Conservation (phyloP, 331 rosid genomes). For the Pyrus hybrid region DNA sequence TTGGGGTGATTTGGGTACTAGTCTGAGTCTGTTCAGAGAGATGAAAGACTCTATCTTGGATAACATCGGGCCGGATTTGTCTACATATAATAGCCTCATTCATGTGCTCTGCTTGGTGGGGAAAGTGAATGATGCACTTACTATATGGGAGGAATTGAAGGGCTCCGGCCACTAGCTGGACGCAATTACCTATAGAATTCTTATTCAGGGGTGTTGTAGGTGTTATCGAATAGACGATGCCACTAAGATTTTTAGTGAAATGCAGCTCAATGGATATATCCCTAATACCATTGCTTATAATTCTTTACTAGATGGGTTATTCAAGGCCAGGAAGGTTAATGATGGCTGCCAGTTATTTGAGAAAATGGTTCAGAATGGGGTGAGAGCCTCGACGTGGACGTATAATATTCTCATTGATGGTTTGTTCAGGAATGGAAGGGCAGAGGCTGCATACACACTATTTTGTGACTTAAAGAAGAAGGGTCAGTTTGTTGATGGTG, state of each 20-base stretch:
- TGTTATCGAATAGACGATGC: constrained; percentile 56
- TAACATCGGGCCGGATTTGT: constrained; percentile 51
- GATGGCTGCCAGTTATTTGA: no score
- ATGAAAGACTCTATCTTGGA: constrained; percentile 41
- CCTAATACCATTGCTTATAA: constrained; percentile 57
- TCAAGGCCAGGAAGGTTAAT: constrained; percentile 68
- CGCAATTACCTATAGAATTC: constrained; percentile 45
- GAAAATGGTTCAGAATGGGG: no score
- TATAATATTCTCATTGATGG: no score
- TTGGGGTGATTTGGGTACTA: constrained; percentile 75
- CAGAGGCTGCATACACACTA: no score
- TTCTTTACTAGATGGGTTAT: constrained; percentile 58
- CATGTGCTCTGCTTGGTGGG: constrained; percentile 62
- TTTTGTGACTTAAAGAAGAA: no score
- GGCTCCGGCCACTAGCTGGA: constrained; percentile 66
- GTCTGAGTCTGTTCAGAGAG: constrained; percentile 48
- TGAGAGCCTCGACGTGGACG: no score
- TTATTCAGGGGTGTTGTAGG: constrained; percentile 66
- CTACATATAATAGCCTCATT: constrained; percentile 82
- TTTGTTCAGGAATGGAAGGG: no score
- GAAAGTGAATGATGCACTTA: constrained; percentile 61
- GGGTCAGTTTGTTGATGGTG: constrained; percentile 73
- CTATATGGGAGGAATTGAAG: constrained; percentile 67
- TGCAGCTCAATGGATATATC: constrained; percentile 52
- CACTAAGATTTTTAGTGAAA: constrained; percentile 44